These are phyloP conservation scores for Boletus subparvulus DNA, from an alignment of 768 basidiomycete genomes.

Conservation along the genomic window DNA sequence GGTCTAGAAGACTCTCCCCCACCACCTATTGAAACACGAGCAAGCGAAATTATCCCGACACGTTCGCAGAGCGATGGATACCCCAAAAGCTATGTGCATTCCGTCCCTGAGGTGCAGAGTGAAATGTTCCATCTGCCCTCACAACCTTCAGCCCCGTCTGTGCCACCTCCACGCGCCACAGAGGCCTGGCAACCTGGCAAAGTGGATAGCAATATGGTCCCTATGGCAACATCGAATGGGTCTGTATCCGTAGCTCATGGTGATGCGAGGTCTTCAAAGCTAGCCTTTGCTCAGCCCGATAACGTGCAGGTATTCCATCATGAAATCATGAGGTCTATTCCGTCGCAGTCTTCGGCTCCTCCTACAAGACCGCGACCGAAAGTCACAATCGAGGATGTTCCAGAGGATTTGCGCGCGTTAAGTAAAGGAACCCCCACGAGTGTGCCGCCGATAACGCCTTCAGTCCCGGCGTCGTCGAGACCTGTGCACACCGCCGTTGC, in stretches of 20 bases:
- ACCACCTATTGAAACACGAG: constrained; percentile 23
- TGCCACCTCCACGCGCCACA: neutral
- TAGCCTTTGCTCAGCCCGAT: constrained; percentile 3
- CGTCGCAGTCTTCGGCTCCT: constrained; percentile 9
- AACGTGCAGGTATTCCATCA: constrained; percentile 9
- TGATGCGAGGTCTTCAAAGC: constrained; percentile 9
- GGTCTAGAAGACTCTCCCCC: constrained; percentile 21
- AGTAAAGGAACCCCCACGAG: constrained; percentile 10
- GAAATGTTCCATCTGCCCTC: constrained; percentile 27
- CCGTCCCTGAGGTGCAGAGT: constrained; percentile 17
- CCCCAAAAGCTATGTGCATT: neutral
- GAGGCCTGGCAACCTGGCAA: constrained; percentile 9
- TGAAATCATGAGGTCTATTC: constrained; percentile 9
- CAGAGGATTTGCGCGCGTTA: constrained; percentile 21
- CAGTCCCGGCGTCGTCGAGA: constrained; percentile 9
- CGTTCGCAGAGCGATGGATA: constrained; percentile 13
- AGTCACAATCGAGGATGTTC: constrained; percentile 30
- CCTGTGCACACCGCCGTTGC: neutral
- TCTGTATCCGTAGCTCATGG: neutral
- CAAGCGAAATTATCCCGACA: constrained; percentile 26
- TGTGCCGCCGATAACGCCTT: neutral
- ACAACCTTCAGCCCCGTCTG: neutral
- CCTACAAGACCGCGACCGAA: constrained; percentile 22
- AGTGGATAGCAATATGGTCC: neutral
- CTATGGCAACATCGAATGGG: neutral